Base-by-base conservation (phyloP, 2,329 filamentous ascomycete genomes). In the Dendrostoma leiphaemia region DNA sequence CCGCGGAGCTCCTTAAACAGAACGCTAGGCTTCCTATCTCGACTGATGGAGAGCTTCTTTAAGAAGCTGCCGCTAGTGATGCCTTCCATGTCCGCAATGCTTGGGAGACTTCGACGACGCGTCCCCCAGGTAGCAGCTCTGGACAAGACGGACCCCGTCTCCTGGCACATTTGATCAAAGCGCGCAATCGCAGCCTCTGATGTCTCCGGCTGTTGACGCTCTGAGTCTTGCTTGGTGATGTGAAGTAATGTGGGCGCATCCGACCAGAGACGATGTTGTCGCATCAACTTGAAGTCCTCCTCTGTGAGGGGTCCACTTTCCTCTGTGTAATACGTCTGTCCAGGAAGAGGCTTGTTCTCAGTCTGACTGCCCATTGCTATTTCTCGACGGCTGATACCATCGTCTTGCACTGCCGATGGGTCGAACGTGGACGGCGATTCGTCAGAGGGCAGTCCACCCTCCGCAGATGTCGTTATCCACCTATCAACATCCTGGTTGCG, bases 81-180 rank as follows among this genome's bases (percentile, higher is more conserved):
- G 17, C 78, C 82, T 34, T 86, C 84, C 26, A 84, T 70, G 53
- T 89, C 85, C 5, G 74, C 59, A 52, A 78, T 62, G 60, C 79
- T 84, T 2, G 85, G 83, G 46, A 88, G 74, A 65, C 86, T 87
- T 54, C 81, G 80, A 38, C 85, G 80, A 6, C 83, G 79, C 2
- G 87, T 90, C 15, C 87, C 87, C 77, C 87, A 85, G 0, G 87
- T 90, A 17, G 86, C 86, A 13, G 84, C 79, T 58, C 81, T 74
- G 2, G 84, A 87, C 9, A 84, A 67, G 10, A 85, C 73, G 0
- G 84, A 86, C 26, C 77, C 78, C 45, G 75, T 83, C 58, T 84
- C 81, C 19, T 73, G 74, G 51, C 71, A 78, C 71, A 80, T 74
- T 10, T 70, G 71, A 59, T 82, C 71, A 51, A 80, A 84, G 35